Evolutionary conservation across 805 yeast genomes (phyloP), one percentile per base, ranked within the genome.

Genomic region (Millerozyma miso): DNA sequence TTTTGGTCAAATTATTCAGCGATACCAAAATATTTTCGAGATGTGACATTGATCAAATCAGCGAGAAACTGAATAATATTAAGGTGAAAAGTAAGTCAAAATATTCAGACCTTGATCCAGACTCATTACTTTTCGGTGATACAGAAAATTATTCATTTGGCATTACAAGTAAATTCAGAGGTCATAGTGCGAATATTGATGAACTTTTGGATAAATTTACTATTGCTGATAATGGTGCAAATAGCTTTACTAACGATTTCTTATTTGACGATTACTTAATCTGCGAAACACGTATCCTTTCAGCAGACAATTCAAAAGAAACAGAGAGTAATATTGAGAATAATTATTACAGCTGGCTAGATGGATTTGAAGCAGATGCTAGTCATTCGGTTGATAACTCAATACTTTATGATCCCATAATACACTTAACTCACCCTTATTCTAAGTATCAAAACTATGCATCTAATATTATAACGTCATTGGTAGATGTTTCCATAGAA

Each of bases 401-500:
- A n/a, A 52, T 69, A 13, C 59, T 58, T 31, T 58, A 58, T 44
- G 76, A 70, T 39, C 68, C 73, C 0, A 47, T 49, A 2, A 42
- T 57, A 3, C 51, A 56, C 16, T 46, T 70, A 15, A 44, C 56
- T 35, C 55, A 55, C 7, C 48, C 49, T 15, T 62, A 65, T 44
- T 62, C 70, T 0, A 26, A 43, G 6, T 41, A 45, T 14, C 52
- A 60, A n/a, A 46, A 46, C 23, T 58, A 44, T 42, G 52, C 71
- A 1, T 44, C 68, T 0, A 51, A 49, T 18, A 51, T 71, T 18
- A 43, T 59, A 3, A 65, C 72, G 0, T 59, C 71, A 3, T 57
- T 86, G 2, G 75, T 88, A n/a, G 96, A 91, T 62, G 58, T 76
- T 2, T 83, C 97, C 0, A 80, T 91, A 54, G 88, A 84, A 46